Conservation (phyloP, 2,329 filamentous ascomycete species). For the Hansfordia pulvinata region DNA sequence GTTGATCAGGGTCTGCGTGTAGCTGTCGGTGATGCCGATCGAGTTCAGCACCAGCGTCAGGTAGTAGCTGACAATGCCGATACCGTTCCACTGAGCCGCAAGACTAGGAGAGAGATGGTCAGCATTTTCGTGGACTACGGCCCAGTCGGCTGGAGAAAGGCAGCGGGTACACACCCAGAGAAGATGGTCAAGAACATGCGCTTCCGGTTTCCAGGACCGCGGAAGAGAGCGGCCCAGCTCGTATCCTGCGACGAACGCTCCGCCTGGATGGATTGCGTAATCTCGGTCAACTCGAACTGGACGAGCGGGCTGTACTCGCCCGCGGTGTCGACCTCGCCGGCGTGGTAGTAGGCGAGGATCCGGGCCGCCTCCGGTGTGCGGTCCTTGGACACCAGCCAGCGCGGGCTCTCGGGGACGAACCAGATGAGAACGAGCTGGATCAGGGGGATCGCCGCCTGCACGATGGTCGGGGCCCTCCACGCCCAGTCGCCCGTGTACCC, state of each 20-base stretch:
- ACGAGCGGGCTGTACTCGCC: constrained; percentile 24
- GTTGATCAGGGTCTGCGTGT: constrained; percentile 24
- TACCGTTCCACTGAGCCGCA: constrained; percentile 19
- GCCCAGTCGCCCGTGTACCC: constrained; percentile 26
- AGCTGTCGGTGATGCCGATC: constrained; percentile 18
- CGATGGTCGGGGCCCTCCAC: constrained; percentile 45
- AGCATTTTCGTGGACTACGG: too few species aligned
- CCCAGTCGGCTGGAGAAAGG: too few species aligned
- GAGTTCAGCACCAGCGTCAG: constrained; percentile 19
- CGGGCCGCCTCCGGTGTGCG: constrained; percentile 39
- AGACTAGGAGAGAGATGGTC: too few species aligned
- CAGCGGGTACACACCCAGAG: too few species aligned
- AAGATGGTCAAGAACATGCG: too few species aligned
- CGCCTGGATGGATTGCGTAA: constrained; percentile 25
- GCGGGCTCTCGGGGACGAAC: constrained; percentile 21
- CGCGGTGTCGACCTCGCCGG: constrained; percentile 35
- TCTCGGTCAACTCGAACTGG: constrained; percentile 25
- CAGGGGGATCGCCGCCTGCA: constrained; percentile 29
- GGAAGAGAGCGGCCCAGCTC: not conserved
- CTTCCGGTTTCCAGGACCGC: constrained; percentile 8
- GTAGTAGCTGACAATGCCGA: constrained; percentile 20
- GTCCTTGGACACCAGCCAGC: constrained; percentile 26
- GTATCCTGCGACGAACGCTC: too few species aligned
- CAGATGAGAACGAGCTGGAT: constrained; percentile 28
- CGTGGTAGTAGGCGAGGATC: constrained; percentile 45